Conservation (phyloP, 495 filamentous ascomycete genomes). For the Penicillium flavigenum region DNA sequence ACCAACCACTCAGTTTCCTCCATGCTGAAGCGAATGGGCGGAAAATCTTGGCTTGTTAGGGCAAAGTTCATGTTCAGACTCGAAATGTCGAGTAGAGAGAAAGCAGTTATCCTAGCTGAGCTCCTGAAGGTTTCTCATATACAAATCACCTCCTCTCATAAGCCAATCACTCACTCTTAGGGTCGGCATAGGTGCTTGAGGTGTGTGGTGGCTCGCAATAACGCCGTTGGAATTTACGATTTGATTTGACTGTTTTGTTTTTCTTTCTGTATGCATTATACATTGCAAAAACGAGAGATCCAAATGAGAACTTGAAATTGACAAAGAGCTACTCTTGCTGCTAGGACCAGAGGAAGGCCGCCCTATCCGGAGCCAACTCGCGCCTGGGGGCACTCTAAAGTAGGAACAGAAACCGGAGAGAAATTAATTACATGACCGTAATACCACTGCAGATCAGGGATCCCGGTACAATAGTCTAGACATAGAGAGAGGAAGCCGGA, state of each 20-base stretch:
- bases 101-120: background rate
- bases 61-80: conserved; percentile 1
- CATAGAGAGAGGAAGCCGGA: background rate
- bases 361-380: too few relatives aligned
- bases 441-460: conserved; percentile 1
- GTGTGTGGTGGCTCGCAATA: background rate
- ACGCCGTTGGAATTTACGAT: too few relatives aligned
- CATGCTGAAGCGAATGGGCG: background rate
- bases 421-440: background rate
- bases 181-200: background rate
- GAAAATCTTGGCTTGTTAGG: conserved; percentile 1
- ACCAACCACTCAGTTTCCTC: too few relatives aligned
- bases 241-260: too few relatives aligned
- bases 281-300: too few relatives aligned
- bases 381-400: too few relatives aligned
- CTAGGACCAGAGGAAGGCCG: too few relatives aligned
- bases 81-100: background rate
- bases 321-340: too few relatives aligned
- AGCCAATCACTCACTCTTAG: background rate
- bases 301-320: too few relatives aligned
- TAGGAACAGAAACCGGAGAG: background rate
- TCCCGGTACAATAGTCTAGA: background rate
- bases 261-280: too few relatives aligned
- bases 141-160: too few relatives aligned
- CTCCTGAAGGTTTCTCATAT: conserved; percentile 5